Conservation (phyloP, 106 monocot genomes). For the Dendrobium officinale region DNA sequence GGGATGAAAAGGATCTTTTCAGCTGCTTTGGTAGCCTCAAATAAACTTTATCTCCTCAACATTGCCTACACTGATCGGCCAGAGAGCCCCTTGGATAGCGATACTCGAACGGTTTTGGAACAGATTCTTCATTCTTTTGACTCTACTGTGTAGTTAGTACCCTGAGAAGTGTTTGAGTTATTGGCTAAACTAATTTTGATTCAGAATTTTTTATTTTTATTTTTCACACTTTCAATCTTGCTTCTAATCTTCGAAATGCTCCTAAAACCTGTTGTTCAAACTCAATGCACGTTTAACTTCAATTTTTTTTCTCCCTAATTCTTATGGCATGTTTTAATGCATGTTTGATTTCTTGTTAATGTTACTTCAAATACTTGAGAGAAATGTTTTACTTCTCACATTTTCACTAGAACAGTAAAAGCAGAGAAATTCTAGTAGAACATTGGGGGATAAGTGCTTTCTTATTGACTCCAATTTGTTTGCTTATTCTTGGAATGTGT, state of each 20-base stretch:
- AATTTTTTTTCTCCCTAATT: not conserved
- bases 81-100: constrained; percentile 50
- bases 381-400: too few species aligned
- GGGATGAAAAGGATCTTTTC: constrained; percentile 94
- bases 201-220: too few species aligned
- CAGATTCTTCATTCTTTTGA: constrained; percentile 90
- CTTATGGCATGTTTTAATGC: too few species aligned
- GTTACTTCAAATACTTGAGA: too few species aligned
- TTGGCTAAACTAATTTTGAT: too few species aligned
- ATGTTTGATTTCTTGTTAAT: too few species aligned
- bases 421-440: too few species aligned
- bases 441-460: too few species aligned
- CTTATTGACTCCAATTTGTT: too few species aligned
- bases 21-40: constrained; percentile 78
- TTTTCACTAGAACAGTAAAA: too few species aligned
- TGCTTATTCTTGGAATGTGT: too few species aligned
- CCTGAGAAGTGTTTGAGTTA: not conserved
- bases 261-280: not conserved
- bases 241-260: not conserved
- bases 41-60: constrained; percentile 85
- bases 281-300: not conserved
- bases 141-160: not conserved
- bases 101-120: constrained; percentile 61
- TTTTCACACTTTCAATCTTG: too few species aligned
- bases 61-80: constrained; percentile 53